phyloP scores from a whole-genome alignment of 345 rosid species.

The Citrus cavaleriei region DNA sequence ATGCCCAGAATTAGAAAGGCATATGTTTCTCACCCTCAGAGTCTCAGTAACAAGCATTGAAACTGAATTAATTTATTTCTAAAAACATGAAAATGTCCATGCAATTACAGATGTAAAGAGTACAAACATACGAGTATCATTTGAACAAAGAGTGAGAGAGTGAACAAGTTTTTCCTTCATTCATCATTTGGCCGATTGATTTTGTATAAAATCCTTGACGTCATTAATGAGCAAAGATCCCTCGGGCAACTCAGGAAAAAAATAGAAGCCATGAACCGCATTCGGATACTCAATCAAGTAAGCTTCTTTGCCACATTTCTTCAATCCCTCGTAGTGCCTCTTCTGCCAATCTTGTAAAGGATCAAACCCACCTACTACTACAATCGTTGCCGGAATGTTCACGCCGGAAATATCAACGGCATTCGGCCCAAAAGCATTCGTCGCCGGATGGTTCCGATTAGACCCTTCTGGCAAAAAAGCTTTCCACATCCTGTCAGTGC shows the following conservation, averaged over 20 bases:
- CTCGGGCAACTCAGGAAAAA: conserved; percentile 23
- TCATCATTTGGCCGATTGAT: not conserved
- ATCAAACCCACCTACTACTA: conserved; percentile 16
- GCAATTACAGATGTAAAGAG: too few species aligned
- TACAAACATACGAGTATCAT: too few species aligned
- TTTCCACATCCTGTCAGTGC: conserved; percentile 11
- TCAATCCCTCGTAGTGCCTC: conserved; percentile 24
- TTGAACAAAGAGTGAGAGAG: too few species aligned
- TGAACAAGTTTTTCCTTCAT: too few species aligned
- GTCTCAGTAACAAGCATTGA: too few species aligned
- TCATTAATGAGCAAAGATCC: conserved; percentile 16
- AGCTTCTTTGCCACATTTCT: conserved; percentile 22
- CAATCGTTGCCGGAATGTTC: conserved; percentile 5
- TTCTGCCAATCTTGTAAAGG: conserved; percentile 30
- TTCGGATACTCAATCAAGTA: not conserved
- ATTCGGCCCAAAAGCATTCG: not conserved
- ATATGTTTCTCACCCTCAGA: too few species aligned
- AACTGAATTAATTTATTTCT: too few species aligned
- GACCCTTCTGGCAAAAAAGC: conserved; percentile 15
- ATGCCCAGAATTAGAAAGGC: too few species aligned
- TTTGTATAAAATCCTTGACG: conserved; percentile 14
- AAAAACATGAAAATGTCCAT: too few species aligned
- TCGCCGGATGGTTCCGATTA: conserved; percentile 9
- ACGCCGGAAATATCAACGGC: not conserved
- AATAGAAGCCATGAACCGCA: conserved; percentile 16